phyloP scores from a whole-genome alignment of 2,329 filamentous ascomycete species.

The Dendrostoma leiphaemia region DNA sequence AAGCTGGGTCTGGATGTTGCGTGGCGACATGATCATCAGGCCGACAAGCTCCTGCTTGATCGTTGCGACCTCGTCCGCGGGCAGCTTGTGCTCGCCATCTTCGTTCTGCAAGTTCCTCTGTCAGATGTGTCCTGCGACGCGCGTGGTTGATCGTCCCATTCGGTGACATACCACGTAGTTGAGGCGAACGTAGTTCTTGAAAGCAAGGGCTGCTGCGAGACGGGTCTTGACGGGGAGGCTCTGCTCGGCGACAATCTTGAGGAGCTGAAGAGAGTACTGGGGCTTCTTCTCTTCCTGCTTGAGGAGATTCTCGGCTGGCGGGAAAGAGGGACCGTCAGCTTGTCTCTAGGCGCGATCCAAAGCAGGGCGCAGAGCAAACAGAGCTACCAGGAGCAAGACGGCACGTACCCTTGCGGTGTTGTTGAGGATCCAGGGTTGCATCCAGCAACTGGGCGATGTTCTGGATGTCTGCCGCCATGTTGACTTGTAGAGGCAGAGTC shows the following conservation, averaged over 20 bases:
- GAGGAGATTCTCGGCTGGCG: slow-evolving; percentile 77
- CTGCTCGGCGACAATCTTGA: slow-evolving; percentile 83
- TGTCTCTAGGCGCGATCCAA: slow-evolving; percentile 6
- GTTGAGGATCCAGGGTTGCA: slow-evolving; percentile 82
- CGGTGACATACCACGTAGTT: slow-evolving; percentile 75
- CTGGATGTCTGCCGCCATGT: slow-evolving; percentile 56
- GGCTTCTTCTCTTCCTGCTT: slow-evolving; percentile 78
- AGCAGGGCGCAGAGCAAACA: slow-evolving; percentile 1
- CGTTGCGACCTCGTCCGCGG: slow-evolving; percentile 74
- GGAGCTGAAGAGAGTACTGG: slow-evolving; percentile 81
- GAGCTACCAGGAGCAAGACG: background rate
- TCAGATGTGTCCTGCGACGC: background rate
- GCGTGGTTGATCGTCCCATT: background rate
- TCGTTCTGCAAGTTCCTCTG: slow-evolving; percentile 60
- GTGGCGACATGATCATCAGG: slow-evolving; percentile 89
- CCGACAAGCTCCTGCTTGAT: slow-evolving; percentile 96
- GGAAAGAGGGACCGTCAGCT: slow-evolving; percentile 15
- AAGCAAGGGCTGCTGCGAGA: slow-evolving; percentile 85
- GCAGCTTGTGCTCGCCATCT: slow-evolving; percentile 89
- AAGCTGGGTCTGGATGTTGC: slow-evolving; percentile 86
- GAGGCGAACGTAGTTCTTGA: slow-evolving; percentile 96
- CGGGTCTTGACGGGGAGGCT: slow-evolving; percentile 73
- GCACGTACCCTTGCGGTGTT: slow-evolving; percentile 87
- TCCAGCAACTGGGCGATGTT: slow-evolving; percentile 79
- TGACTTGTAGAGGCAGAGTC: slow-evolving; percentile 24